Conservation (phyloP, 108 stramenopile genomes). For the Nitzschia sp. region DNA sequence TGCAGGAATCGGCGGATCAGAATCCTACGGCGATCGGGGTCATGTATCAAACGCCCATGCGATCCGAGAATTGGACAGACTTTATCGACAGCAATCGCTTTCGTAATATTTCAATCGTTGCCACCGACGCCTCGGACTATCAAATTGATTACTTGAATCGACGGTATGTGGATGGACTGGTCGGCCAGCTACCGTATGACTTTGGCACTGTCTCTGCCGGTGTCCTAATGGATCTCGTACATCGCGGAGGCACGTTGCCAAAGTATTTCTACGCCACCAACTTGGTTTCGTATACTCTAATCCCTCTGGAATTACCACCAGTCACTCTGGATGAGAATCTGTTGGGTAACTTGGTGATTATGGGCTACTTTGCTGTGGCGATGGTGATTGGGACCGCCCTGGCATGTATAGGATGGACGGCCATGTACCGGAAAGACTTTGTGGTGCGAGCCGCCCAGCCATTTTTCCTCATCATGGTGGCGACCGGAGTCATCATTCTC, state of each 20-base stretch:
- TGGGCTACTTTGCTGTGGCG: slow-evolving; percentile 17
- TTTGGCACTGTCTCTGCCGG: slow-evolving; percentile 22
- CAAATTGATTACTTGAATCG: slow-evolving; percentile 24
- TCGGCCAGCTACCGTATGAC: slow-evolving; percentile 51
- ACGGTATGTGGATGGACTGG: slow-evolving; percentile 39
- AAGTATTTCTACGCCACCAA: slow-evolving; percentile 3
- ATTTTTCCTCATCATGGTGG: slow-evolving; percentile 42
- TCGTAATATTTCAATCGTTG: slow-evolving; percentile 21
- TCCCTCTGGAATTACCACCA: slow-evolving; percentile 35
- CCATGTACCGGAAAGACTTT: slow-evolving; percentile 10
- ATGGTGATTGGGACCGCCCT: slow-evolving; percentile 6
- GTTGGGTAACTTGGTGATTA: slow-evolving; percentile 17
- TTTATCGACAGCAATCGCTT: slow-evolving; percentile 22
- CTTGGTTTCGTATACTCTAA: slow-evolving; percentile 8
- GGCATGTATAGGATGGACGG: slow-evolving; percentile 28
- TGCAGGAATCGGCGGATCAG: background rate
- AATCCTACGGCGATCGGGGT: slow-evolving; percentile 13
- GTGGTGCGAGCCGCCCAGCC: slow-evolving; percentile 51
- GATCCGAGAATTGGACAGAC: slow-evolving; percentile 15
- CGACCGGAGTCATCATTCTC: slow-evolving; percentile 32
- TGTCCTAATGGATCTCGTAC: background rate
- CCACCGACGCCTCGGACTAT: slow-evolving; percentile 21
- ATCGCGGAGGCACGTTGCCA: background rate
- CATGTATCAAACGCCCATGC: slow-evolving; percentile 25
- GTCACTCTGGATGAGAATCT: slow-evolving; percentile 23